phyloP scores from a whole-genome alignment of 257 asterid species.

The Pogostemon cablin region DNA sequence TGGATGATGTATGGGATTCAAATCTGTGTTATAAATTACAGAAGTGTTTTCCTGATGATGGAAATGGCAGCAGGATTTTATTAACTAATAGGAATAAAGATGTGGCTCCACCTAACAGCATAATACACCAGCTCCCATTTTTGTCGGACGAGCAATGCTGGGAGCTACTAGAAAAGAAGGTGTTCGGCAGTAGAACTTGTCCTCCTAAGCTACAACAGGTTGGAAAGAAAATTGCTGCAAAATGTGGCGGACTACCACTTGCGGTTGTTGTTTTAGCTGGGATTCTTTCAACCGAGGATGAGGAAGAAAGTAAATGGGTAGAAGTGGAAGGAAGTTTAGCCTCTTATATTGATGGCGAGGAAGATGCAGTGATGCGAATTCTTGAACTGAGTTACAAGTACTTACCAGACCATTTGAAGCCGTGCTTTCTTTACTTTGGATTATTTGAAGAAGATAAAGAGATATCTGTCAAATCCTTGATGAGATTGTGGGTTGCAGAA shows the following conservation, averaged over 20 bases:
- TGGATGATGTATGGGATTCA: slow-evolving; percentile 26
- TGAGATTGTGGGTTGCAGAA: slow-evolving; percentile 35
- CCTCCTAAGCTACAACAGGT: slow-evolving; percentile 23
- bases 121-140: background rate
- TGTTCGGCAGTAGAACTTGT: slow-evolving; percentile 23
- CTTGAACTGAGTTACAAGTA: slow-evolving; percentile 38
- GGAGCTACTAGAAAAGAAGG: slow-evolving; percentile 36
- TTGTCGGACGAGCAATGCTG: slow-evolving; percentile 31
- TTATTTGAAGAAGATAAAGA: slow-evolving; percentile 24
- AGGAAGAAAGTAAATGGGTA: slow-evolving; percentile 25
- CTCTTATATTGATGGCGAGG: background rate
- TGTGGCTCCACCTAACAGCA: slow-evolving; percentile 5
- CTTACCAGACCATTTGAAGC: slow-evolving; percentile 34
- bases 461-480: slow-evolving; percentile 25
- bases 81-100: slow-evolving; percentile 28
- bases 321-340: slow-evolving; percentile 26
- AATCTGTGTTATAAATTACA: slow-evolving; percentile 27
- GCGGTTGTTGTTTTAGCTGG: slow-evolving; percentile 42
- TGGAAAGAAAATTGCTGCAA: slow-evolving; percentile 27
- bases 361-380: slow-evolving; percentile 20
- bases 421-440: slow-evolving; percentile 40
- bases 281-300: slow-evolving; percentile 22
- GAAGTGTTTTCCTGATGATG: slow-evolving; percentile 19
- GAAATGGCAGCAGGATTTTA: slow-evolving; percentile 1
- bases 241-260: slow-evolving; percentile 42